Percentiles rank a stretch among this genome's conserved stretches.
Conservation (phyloP, 176 grass and related monocot species). For the Pontederia crassipes region DNA sequence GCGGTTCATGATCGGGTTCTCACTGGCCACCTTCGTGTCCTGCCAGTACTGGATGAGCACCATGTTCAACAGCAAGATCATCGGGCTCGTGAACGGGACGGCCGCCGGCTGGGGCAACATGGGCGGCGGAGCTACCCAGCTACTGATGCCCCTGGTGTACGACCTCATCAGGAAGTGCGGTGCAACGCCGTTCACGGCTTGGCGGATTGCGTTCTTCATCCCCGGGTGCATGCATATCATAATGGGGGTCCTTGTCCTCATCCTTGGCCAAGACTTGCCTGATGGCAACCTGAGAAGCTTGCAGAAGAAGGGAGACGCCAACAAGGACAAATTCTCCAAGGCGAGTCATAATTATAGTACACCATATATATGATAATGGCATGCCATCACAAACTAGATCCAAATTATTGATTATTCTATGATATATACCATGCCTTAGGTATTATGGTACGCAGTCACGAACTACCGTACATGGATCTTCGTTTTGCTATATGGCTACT, state of each 20-base stretch:
- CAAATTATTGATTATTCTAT: background rate
- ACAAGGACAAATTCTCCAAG: constrained; percentile 70
- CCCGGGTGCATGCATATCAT: constrained; percentile 48
- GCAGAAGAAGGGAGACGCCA: constrained; percentile 46
- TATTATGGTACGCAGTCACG: constrained; percentile 41
- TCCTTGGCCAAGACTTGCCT: constrained; percentile 70
- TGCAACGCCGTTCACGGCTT: constrained; percentile 38
- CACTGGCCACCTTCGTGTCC: constrained; percentile 64
- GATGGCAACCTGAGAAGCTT: constrained; percentile 57
- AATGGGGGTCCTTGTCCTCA: constrained; percentile 62
- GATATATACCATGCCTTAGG: constrained; percentile 6
- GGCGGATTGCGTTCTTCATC: constrained; percentile 71
- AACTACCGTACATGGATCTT: constrained; percentile 93
- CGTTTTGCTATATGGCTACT: constrained; percentile 74
- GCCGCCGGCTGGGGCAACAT: constrained; percentile 74
- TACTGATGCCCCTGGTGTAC: constrained; percentile 87
- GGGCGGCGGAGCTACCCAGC: constrained; percentile 83
- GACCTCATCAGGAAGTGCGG: constrained; percentile 49
- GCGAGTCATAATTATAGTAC: background rate
- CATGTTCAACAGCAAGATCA: constrained; percentile 89
- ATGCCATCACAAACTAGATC: background rate
- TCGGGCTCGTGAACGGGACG: constrained; percentile 50
- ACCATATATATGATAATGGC: background rate
- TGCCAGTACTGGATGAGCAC: constrained; percentile 97
- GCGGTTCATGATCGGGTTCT: constrained; percentile 79